These are phyloP conservation scores for Peronospora farinosa DNA, from an alignment of 352 stramenopile genomes.

Conservation along the genomic window DNA sequence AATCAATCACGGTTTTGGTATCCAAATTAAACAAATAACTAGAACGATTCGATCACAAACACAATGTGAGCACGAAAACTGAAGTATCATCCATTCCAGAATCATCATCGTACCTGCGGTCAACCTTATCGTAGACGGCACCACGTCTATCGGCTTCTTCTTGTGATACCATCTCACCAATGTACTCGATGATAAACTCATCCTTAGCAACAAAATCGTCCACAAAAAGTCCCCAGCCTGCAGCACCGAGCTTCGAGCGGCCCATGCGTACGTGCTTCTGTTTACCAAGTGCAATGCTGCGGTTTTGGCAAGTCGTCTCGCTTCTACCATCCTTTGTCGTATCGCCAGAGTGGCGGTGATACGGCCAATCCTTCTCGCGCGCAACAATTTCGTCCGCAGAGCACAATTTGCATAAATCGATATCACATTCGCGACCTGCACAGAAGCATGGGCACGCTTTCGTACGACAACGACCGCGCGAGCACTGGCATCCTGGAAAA, in stretches of 20 bases:
- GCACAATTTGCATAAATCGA: slow-evolving; percentile 86
- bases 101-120: slow-evolving; percentile 43
- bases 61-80: slow-evolving; percentile 4
- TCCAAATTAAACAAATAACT: slow-evolving; percentile 93
- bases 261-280: slow-evolving; percentile 70
- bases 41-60: slow-evolving; percentile 1
- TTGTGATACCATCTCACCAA: slow-evolving; percentile 90
- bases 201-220: slow-evolving; percentile 85
- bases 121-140: slow-evolving; percentile 83
- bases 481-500: slow-evolving; percentile 85
- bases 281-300: slow-evolving; percentile 42
- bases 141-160: slow-evolving; percentile 87
- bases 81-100: not conserved
- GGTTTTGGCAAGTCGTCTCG: slow-evolving; percentile 59
- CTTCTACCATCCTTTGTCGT: slow-evolving; percentile 21
- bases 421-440: slow-evolving; percentile 88
- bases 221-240: slow-evolving; percentile 90
- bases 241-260: slow-evolving; percentile 67
- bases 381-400: slow-evolving; percentile 43
- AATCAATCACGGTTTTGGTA: slow-evolving; percentile 89
- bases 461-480: slow-evolving; percentile 68
- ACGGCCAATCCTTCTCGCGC: slow-evolving; percentile 13
- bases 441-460: slow-evolving; percentile 89
- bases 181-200: slow-evolving; percentile 93
- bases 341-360: slow-evolving; percentile 11